Conservation (phyloP, 192 early-diverging fungal species). For the Rhizoclosmatium globosum region DNA sequence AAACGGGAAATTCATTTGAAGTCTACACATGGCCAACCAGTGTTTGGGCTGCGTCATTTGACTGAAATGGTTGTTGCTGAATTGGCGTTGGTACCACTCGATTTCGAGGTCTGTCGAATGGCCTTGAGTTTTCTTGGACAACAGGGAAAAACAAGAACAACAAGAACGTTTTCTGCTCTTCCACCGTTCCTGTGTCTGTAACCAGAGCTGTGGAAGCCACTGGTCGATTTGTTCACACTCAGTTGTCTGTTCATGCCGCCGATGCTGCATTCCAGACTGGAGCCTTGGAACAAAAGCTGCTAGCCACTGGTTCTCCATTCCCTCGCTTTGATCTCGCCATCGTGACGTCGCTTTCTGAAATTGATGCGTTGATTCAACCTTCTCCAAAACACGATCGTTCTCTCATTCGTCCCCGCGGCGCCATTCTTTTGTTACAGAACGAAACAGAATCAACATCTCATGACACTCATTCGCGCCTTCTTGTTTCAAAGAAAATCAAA, state of each 20-base stretch:
- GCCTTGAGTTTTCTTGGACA: background rate
- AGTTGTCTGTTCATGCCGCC: background rate
- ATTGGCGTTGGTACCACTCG: constrained; percentile 25
- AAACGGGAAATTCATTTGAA: constrained; percentile 36
- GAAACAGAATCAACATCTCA: no score
- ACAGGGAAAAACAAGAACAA: background rate
- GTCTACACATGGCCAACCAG: constrained; percentile 37
- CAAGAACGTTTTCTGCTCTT: background rate
- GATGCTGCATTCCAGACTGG: background rate
- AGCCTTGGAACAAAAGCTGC: background rate
- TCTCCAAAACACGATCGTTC: constrained; percentile 25
- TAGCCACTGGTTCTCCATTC: background rate
- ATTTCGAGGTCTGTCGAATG: background rate
- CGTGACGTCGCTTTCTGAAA: constrained; percentile 6
- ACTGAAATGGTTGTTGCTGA: constrained; percentile 44
- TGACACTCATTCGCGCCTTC: no score
- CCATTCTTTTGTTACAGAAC: background rate
- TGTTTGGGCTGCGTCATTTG: constrained; percentile 34
- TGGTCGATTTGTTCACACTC: background rate
- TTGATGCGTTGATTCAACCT: constrained; percentile 27
- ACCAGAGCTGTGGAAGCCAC: background rate
- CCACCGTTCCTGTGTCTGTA: background rate
- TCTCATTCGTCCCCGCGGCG: constrained; percentile 18
- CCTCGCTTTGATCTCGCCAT: constrained; percentile 23
- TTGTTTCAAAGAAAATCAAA: background rate